These are phyloP conservation scores for Verticillium isaacii DNA, from an alignment of 2,329 filamentous ascomycete species.

Conservation along the genomic window DNA sequence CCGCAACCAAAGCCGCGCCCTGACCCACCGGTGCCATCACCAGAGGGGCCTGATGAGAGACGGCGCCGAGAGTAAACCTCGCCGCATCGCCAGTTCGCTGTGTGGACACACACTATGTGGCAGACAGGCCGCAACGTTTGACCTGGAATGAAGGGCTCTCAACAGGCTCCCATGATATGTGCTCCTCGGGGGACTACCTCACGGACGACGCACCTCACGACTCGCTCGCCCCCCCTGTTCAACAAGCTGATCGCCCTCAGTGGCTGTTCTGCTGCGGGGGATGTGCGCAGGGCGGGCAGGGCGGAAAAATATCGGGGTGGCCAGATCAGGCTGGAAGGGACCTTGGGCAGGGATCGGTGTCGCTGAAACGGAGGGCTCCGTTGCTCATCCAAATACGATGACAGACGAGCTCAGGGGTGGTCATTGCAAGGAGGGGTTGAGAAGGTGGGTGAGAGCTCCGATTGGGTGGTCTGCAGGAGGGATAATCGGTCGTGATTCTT, in stretches of 20 bases:
- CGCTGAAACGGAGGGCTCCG: neutral
- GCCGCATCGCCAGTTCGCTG: neutral
- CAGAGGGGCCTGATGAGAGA: constrained; percentile 16
- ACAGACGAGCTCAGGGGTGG: neutral
- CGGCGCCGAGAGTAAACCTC: neutral
- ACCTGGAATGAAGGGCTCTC: too few relatives aligned
- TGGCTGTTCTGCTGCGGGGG: neutral
- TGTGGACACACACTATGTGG: neutral
- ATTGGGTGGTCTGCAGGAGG: neutral
- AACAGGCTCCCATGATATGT: neutral
- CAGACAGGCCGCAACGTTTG: neutral
- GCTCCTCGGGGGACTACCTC: neutral
- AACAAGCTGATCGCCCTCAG: neutral
- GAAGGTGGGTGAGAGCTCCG: neutral
- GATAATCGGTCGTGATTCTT: neutral
- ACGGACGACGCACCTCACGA: neutral
- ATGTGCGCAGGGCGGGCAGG: neutral
- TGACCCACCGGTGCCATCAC: constrained; percentile 23
- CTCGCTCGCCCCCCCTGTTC: neutral
- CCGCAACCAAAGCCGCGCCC: constrained; percentile 23
- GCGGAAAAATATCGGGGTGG: neutral
- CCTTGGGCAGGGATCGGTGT: neutral
- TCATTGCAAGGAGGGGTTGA: neutral
- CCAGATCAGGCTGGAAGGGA: neutral
- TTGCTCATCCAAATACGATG: neutral